These are phyloP conservation scores for Fusarium newnesense DNA, from an alignment of 2,329 filamentous ascomycete genomes.

Conservation along the genomic window DNA sequence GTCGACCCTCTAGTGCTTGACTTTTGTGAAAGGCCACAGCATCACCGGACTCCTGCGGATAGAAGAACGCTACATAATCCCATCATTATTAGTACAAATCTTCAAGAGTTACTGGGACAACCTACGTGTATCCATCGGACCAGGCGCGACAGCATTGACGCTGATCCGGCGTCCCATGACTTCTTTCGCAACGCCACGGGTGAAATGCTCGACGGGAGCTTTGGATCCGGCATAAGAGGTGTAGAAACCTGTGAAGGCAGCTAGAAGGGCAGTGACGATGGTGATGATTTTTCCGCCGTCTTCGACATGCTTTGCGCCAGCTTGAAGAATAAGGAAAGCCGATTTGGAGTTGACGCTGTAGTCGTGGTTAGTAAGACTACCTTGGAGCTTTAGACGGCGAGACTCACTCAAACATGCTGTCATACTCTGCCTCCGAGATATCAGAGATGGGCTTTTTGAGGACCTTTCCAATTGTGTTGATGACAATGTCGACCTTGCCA, in stretches of 20 bases:
- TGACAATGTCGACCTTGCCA: not conserved
- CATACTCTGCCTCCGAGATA: not conserved
- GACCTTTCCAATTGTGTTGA: not conserved
- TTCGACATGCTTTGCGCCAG: not conserved
- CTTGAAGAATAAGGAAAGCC: not conserved
- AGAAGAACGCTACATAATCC: not conserved
- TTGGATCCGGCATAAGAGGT: not conserved
- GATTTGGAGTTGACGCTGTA: not conserved
- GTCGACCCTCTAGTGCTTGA: not conserved
- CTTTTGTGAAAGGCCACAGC: not conserved
- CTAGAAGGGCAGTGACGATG: not conserved
- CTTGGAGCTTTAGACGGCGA: rapidly evolving
- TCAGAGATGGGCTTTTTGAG: not conserved
- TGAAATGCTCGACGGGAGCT: not conserved
- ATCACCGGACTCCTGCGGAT: not conserved
- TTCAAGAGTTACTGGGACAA: rapidly evolving
- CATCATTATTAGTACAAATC: rapidly evolving
- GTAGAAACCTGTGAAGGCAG: not conserved
- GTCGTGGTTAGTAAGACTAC: rapidly evolving
- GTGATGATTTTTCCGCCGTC: not conserved
- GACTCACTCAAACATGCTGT: not conserved
- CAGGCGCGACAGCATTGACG: not conserved
- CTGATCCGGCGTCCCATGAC: not conserved
- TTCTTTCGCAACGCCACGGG: not conserved
- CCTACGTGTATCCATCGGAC: not conserved